Evolutionary conservation across 208 protist genomes (phyloP), one percentile per base, ranked within the genome.

Genomic region (Crithidia acanthocephali): DNA sequence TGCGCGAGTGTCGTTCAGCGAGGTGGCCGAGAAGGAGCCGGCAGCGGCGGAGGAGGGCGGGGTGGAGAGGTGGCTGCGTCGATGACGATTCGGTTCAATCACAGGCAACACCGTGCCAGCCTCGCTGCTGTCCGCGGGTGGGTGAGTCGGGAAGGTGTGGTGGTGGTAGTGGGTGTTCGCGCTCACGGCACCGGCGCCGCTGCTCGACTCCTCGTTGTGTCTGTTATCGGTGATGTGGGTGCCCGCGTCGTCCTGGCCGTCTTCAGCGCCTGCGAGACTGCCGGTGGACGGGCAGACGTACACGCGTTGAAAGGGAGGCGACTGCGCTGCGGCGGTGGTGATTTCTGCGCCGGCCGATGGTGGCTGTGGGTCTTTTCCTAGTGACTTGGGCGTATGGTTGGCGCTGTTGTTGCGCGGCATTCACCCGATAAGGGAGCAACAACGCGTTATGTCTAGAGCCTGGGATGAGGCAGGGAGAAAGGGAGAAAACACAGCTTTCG

Each of bases 331-430:
- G 30, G 27, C 28, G 40, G 40, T 1, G 22, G 35, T 30, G 16
- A 16, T 7, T 16, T 47, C 8, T 58, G 50, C 11, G 0, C 47
- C 62, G 7, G 33, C 35, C 33, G 30, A 47, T 2, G 48, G 33
- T 10, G 18, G 15, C 16, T 56, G 30, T 22, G 33, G 28, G 48
- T 68, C 23, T 44, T 51, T 56, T 30, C 23, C 33, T 16, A 47
- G 30, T 3, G 62, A 23, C 47, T 68, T 56, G 3, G 32, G 62
- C 48, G 62, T 56, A 10, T 32, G 20, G 48, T 7, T 68, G 33
- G 33, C 23, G 16, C 48, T 58, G 62, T 9, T 35, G 23, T 44
- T 28, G 48, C 27, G 53, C 60, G 53, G 53, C 69, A 75, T 68
- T 33, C 37, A 68, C 61, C 57, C 2, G 27, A 35, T 40, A 22